Evolutionary conservation across 2,329 filamentous ascomycete species (phyloP).

Genomic region (Colletotrichum lini): DNA sequence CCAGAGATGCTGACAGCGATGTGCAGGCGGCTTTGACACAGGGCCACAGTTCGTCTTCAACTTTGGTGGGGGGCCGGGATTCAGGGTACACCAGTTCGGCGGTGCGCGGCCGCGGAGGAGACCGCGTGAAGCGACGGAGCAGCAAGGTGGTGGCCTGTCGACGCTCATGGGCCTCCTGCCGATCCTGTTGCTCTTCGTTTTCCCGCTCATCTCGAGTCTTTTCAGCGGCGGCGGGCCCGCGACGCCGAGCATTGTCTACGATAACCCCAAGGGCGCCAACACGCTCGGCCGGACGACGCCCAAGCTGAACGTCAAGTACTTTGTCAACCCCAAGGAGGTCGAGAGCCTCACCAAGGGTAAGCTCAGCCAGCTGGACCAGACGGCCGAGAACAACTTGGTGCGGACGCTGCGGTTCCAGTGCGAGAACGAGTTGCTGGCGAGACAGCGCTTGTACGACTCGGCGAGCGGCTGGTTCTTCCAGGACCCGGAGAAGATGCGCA

Average conservation of each 20-base stretch:
- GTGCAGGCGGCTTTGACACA: slow-evolving; percentile 74
- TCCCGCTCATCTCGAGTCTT: slow-evolving; percentile 85
- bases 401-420: slow-evolving; percentile 78
- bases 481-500: slow-evolving; percentile 83
- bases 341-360: slow-evolving; percentile 78
- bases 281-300: slow-evolving; percentile 81
- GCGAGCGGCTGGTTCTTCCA: slow-evolving; percentile 91
- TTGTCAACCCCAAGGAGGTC: slow-evolving; percentile 84
- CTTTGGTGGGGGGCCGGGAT: slow-evolving; percentile 89
- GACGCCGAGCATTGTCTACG: slow-evolving; percentile 82
- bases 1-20: slow-evolving; percentile 20
- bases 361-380: slow-evolving; percentile 80
- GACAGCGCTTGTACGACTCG: slow-evolving; percentile 79
- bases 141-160: slow-evolving; percentile 67
- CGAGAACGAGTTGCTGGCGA: slow-evolving; percentile 77
- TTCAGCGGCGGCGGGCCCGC: slow-evolving; percentile 73
- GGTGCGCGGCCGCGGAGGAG: slow-evolving; percentile 82
- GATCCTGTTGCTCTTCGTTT: slow-evolving; percentile 89
- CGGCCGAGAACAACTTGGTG: slow-evolving; percentile 82
- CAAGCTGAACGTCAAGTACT: slow-evolving; percentile 85
- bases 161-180: slow-evolving; percentile 85
- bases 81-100: slow-evolving; percentile 96
- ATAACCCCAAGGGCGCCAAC: slow-evolving; percentile 77
- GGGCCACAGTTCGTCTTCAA: slow-evolving; percentile 96
- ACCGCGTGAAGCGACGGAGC: slow-evolving; percentile 74